Evolutionary conservation across 2,329 filamentous ascomycete genomes (phyloP), one percentile per base, ranked within the genome.

Genomic region (Nigrograna mackinnonii): DNA sequence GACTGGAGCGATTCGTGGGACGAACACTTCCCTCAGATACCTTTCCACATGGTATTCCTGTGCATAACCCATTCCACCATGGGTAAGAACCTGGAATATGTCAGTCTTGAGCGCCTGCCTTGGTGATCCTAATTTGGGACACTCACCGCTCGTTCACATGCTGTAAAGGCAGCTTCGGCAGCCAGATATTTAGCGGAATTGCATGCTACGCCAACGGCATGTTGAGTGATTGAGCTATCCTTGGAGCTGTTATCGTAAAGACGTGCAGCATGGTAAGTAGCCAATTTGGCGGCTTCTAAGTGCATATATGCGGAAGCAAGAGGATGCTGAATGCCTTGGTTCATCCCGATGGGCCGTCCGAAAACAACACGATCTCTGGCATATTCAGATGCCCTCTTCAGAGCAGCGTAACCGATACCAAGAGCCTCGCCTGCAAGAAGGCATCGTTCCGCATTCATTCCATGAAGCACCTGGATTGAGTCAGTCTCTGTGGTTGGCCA

Each of bases 361-460:
- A 83, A 83, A 0, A 84, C 80, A 3, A 70, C 52, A 16, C 78
- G 62, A 18, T 78, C 73, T 6, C 65, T 54, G 1, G 78, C 76
- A 47, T 82, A 82, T 4, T 65, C 50, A 0, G 67, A 58, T 1
- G 75, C 74, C 16, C 51, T 54, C 11, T 45, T 46, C 2, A 76
- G 57, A 3, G 74, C 88, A 0, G 84, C 86, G 55, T 94, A 94
- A 0, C 89, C 89, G 0, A 95, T 71, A 0, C 89, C 89, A 0
- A 94, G 75, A 0, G 89, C 88, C 16, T 94, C 89, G 18, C 88
- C 88, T 1, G 87, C 88, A 0, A 76, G 66, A 3, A 77, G 60
- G 44, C 71, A 73, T 11, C 74, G 66, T 40, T 77, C 74, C 2
- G 74, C 73, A 24, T 77, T 77, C 74, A 77, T 76, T 6, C 74